Evolutionary conservation across 371 early-diverging fungal species (phyloP).

Genomic region (Mortierella sp.): DNA sequence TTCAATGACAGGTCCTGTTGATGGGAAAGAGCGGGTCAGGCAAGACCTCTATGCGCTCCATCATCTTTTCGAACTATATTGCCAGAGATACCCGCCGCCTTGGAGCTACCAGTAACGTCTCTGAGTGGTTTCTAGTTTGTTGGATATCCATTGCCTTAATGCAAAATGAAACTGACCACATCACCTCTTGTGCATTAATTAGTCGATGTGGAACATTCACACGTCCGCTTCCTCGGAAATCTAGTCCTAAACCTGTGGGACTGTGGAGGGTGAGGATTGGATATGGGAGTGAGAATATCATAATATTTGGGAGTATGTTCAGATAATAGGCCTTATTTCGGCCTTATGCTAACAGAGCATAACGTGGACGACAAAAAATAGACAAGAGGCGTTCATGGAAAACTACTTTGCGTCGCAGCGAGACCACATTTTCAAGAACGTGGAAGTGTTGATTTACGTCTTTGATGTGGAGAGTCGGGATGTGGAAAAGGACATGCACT

Average conservation of each 20-base stretch:
- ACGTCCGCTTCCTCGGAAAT: constrained; percentile 94
- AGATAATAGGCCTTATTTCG: background rate
- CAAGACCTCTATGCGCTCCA: constrained; percentile 98
- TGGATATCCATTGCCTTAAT: background rate
- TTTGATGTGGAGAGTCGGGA: constrained; percentile 96
- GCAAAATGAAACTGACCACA: background rate
- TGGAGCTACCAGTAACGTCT: constrained; percentile 88
- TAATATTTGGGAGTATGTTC: no score
- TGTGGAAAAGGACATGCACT: constrained; percentile 88
- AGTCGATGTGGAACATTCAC: constrained; percentile 97
- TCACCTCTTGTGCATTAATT: constrained; percentile 4
- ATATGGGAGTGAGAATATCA: background rate
- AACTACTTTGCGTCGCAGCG: constrained; percentile 93
- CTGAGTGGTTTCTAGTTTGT: background rate
- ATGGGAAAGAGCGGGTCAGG: constrained; percentile 98
- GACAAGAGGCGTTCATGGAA: constrained; percentile 97
- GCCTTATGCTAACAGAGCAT: background rate
- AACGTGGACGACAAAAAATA: constrained; percentile 23
- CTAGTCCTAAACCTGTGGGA: constrained; percentile 97
- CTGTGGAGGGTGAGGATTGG: constrained; percentile 79
- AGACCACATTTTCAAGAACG: constrained; percentile 96
- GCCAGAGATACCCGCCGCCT: constrained; percentile 94
- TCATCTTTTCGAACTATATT: constrained; percentile 97
- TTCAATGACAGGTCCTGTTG: constrained; percentile 80
- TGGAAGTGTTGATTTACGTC: constrained; percentile 97